These are phyloP conservation scores for Podospora bellae-mahoneyi DNA, from an alignment of 495 filamentous ascomycete genomes.

Conservation along the genomic window DNA sequence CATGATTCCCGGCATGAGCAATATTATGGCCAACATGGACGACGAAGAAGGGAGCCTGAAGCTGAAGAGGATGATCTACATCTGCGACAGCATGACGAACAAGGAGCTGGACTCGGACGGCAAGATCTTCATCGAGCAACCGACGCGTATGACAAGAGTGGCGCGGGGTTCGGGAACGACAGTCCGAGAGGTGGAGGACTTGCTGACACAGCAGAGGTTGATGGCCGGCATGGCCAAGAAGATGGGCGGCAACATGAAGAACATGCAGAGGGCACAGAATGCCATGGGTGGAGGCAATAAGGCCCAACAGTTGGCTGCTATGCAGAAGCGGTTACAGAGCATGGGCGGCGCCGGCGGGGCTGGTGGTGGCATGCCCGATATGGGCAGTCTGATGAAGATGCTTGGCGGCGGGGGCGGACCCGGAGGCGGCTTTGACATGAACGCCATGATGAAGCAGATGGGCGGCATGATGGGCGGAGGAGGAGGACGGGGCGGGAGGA, in stretches of 20 bases:
- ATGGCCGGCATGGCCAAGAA: slow-evolving; percentile 99
- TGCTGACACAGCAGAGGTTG: slow-evolving; percentile 96
- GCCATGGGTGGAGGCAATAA: slow-evolving; percentile 84
- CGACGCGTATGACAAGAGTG: slow-evolving; percentile 89
- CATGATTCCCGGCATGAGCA: slow-evolving; percentile 94
- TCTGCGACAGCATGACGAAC: slow-evolving; percentile 95
- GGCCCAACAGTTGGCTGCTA: slow-evolving; percentile 90
- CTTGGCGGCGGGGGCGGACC: slow-evolving; percentile 56
- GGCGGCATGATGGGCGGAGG: slow-evolving; percentile 51
- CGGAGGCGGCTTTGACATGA: slow-evolving; percentile 69
- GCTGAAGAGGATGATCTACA: slow-evolving; percentile 97
- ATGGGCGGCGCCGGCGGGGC: slow-evolving; percentile 68
- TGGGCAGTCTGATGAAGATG: slow-evolving; percentile 85
- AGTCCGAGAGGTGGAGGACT: slow-evolving; percentile 92
- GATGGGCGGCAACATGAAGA: slow-evolving; percentile 93
- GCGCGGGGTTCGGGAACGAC: slow-evolving; percentile 84
- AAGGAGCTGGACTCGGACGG: slow-evolving; percentile 94
- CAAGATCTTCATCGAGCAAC: slow-evolving; percentile 88
- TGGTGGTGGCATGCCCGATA: slow-evolving; percentile 61
- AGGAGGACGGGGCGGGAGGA: slow-evolving; percentile 30
- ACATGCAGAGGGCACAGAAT: slow-evolving; percentile 90
- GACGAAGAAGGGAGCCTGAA: slow-evolving; percentile 92
- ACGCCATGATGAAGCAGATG: slow-evolving; percentile 84
- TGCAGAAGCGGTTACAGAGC: slow-evolving; percentile 91
- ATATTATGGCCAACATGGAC: slow-evolving; percentile 91